Evolutionary conservation across 2,329 filamentous ascomycete species (phyloP).

Genomic region (Fusarium sp.): DNA sequence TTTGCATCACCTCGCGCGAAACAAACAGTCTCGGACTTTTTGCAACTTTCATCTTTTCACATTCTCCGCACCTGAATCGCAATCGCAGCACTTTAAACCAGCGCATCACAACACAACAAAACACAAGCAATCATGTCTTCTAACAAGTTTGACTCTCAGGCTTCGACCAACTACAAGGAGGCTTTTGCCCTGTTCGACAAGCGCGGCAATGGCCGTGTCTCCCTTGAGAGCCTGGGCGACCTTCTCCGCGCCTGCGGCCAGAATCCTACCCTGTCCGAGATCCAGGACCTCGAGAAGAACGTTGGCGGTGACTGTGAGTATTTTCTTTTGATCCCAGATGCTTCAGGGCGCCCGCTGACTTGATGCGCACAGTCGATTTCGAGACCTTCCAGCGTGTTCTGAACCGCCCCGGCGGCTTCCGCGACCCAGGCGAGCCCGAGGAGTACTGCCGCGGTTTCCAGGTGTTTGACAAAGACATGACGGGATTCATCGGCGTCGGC

Average conservation of each 20-base stretch:
- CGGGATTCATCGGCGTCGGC: constrained; percentile 95
- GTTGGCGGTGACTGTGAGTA: constrained; percentile 91
- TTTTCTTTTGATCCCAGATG: neutral
- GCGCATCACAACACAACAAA: constrained; percentile 9
- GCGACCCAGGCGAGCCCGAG: constrained; percentile 96
- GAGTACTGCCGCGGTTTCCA: constrained; percentile 99
- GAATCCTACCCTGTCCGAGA: constrained; percentile 95
- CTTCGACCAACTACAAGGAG: constrained; percentile 99
- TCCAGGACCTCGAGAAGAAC: constrained; percentile 89
- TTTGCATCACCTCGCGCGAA: constrained; percentile 37
- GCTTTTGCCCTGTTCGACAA: constrained; percentile 99
- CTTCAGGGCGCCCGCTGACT: constrained; percentile 3
- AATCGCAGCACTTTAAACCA: constrained; percentile 21
- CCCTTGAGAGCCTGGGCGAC: constrained; percentile 88
- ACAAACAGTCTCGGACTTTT: constrained; percentile 22
- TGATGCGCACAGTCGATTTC: constrained; percentile 81
- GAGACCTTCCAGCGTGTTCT: constrained; percentile 97
- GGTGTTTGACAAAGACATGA: constrained; percentile 99
- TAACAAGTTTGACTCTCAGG: constrained; percentile 69
- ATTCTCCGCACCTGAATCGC: constrained; percentile 25
- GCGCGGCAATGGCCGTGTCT: constrained; percentile 94
- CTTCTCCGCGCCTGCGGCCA: constrained; percentile 96
- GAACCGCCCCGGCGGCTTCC: constrained; percentile 97
- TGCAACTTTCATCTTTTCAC: constrained; percentile 24
- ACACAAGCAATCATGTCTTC: constrained; percentile 56